Evolutionary conservation across 148 eudicot genomes (phyloP), one percentile per base, ranked within the genome.

Genomic region (Fagopyrum esculentum): DNA sequence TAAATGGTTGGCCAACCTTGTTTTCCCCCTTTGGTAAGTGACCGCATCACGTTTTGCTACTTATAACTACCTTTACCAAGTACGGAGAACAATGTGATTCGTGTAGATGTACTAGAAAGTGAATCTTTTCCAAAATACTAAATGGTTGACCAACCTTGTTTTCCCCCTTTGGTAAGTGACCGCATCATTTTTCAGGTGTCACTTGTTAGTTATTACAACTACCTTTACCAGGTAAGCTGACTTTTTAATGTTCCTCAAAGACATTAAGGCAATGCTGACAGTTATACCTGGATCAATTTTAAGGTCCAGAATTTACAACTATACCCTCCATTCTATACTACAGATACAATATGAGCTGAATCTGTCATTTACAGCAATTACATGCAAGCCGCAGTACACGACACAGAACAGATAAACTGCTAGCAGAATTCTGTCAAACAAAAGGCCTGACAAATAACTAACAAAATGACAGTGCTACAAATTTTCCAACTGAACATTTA

Each of bases 221-320:
- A 22, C 6, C 69, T 43, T 63, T 29, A 63, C 44, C 69, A 12
- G 16, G 69, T 63, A 63, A 63, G 44, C 69, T 26, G 30, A 57
- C 30, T 57, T 57, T 26, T n/a, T 66, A 66, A 12, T 40, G 3
- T 40, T 66, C 9, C 19, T 40, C 45, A 66, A 66, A 29, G 46
- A 45, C 71, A 66, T 13, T 6, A 66, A 29, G 46, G 71, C 71
- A 66, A 43, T 15, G 71, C 71, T 66, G 19, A 40, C 12, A 66
- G 10, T 35, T 17, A 7, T 13, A 15, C 47, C 15, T 49, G 9
- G 26, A 63, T 43, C 9, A 40, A 40, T 11, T 5, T 6, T 26
- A 13, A 7, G 6, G 5, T 5, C 30, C 71, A 66, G 46, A 40
- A 66, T 17, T 66, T 40, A 15, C 2, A 43, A 40, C 19, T 40